Percentiles rank a stretch among this genome's conserved stretches.
Conservation (phyloP, 2,329 filamentous ascomycete species). For the Dothistroma pini region DNA sequence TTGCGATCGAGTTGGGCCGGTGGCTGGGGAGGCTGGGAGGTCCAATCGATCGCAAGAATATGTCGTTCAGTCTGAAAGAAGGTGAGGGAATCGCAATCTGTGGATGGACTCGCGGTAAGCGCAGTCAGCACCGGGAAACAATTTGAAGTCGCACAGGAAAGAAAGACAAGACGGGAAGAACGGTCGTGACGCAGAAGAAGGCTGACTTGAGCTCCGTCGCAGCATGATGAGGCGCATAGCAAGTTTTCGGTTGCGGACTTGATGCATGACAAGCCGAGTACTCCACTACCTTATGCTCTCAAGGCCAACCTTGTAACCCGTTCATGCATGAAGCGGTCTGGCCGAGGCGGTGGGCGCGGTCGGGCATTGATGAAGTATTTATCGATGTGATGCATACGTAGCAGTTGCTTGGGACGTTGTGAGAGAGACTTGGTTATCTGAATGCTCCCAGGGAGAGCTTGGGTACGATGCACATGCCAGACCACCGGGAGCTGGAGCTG, state of each 20-base stretch:
- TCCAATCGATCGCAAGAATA: not conserved
- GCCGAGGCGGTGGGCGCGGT: not conserved
- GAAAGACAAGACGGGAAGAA: not conserved
- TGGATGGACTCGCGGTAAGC: not conserved
- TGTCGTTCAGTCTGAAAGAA: not conserved
- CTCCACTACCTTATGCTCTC: not conserved
- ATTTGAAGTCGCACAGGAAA: not conserved
- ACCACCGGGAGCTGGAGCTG: not conserved
- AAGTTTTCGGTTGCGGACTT: conserved; percentile 2
- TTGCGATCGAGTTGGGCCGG: conserved; percentile 6
- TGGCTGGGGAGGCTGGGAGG: conserved; percentile 16
- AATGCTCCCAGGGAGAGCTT: not conserved
- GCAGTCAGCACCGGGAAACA: not conserved
- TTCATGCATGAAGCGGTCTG: not conserved
- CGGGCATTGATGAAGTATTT: not conserved
- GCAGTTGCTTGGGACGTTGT: not conserved
- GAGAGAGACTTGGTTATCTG: not conserved
- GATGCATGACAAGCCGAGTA: not conserved
- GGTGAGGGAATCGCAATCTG: not conserved
- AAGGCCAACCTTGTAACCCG: not conserved
- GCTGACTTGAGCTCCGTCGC: not conserved
- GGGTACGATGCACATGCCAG: not conserved
- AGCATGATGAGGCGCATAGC: conserved; percentile 4
- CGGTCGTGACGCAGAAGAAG: not conserved
- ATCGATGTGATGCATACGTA: not conserved